A percentile compares a stretch with the other conserved stretches of the same genome.
phyloP scores from a whole-genome alignment of 2,329 filamentous ascomycete species.

The Xylariaceae sp. region DNA sequence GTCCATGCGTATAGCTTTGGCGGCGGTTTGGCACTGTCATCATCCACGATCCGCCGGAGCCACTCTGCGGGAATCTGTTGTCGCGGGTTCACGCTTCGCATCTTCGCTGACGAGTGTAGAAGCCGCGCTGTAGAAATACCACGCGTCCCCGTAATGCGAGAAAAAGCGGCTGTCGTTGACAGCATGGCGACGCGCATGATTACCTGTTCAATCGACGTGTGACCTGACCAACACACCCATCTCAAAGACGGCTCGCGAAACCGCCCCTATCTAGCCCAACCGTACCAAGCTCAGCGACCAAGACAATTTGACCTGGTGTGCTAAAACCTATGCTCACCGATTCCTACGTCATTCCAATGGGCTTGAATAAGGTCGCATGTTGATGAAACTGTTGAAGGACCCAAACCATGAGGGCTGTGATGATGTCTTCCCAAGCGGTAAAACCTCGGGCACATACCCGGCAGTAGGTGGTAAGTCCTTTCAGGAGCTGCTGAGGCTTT shows the following conservation, averaged over 20 bases:
- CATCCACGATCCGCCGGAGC: slow-evolving; percentile 34
- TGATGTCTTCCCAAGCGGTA: slow-evolving; percentile 2
- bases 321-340: background rate
- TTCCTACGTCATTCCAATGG: background rate
- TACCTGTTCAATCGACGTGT: background rate
- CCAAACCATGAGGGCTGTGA: too few relatives aligned
- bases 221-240: background rate
- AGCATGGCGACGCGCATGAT: slow-evolving; percentile 10
- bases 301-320: background rate
- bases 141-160: background rate
- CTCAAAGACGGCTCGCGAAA: background rate
- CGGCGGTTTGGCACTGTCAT: slow-evolving; percentile 28
- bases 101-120: slow-evolving; percentile 7
- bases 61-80: slow-evolving; percentile 26
- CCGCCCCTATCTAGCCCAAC: background rate
- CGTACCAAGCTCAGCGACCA: too few relatives aligned
- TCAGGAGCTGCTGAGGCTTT: too few relatives aligned
- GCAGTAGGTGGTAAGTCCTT: background rate
- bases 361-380: slow-evolving; percentile 1
- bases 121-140: background rate
- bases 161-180: background rate
- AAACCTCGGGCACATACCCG: slow-evolving; percentile 16
- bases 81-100: background rate
- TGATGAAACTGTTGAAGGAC: background rate
- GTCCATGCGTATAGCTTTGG: slow-evolving; percentile 42